Evolutionary conservation across 345 rosid species (phyloP).

Genomic region (Hibiscus mutabilis): DNA sequence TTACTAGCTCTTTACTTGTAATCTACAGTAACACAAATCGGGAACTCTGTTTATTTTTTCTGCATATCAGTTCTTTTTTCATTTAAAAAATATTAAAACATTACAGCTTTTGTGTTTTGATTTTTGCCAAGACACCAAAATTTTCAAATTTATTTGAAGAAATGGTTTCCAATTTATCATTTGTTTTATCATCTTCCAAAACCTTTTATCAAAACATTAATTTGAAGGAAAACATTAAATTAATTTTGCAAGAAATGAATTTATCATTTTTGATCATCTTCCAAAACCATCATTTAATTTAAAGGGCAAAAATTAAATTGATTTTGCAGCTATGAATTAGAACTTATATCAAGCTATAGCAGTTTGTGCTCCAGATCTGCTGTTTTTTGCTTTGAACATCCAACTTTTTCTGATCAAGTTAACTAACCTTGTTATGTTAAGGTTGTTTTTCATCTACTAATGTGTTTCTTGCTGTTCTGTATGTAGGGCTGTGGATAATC

Average conservation of each 20-base stretch:
- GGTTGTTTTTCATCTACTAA: constrained; percentile 15
- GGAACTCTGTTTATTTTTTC: not conserved
- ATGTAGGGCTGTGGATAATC: constrained; percentile 91
- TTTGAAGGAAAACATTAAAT: too few species aligned
- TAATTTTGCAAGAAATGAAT: too few species aligned
- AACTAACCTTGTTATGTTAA: not conserved
- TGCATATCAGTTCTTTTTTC: not conserved
- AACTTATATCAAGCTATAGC: not conserved
- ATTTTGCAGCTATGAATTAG: not conserved
- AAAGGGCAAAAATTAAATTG: not conserved
- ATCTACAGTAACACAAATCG: too few species aligned
- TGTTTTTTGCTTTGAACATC: not conserved
- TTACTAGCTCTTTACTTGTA: not conserved
- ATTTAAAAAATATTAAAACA: not conserved
- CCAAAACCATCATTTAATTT: not conserved
- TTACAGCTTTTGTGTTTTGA: too few species aligned
- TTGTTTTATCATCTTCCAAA: too few species aligned
- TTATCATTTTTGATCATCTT: not conserved
- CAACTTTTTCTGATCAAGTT: not conserved
- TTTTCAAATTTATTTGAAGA: not conserved
- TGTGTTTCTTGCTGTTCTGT: constrained; percentile 12
- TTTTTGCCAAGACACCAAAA: not conserved
- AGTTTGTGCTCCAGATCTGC: not conserved
- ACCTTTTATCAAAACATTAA: too few species aligned
- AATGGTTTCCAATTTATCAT: too few species aligned